Conservation (phyloP, 805 yeast species). For the Candida saitoana region DNA sequence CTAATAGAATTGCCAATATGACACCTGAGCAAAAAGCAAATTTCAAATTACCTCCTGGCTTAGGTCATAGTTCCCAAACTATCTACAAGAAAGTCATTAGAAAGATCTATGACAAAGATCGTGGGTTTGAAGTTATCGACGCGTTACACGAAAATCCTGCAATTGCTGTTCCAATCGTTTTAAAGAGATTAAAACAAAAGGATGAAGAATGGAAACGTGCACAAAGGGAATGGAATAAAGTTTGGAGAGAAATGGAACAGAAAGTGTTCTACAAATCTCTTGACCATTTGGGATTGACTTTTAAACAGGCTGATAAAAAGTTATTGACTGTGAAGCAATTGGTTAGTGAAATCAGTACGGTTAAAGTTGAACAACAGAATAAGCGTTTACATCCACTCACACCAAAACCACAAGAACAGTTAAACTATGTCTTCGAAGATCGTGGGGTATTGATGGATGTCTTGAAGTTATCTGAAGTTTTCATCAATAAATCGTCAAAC, state of each 20-base stretch:
- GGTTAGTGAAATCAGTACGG: conserved; percentile 86
- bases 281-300: conserved; percentile 93
- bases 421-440: conserved; percentile 63
- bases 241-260: conserved; percentile 98
- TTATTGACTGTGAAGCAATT: conserved; percentile 83
- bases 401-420: conserved; percentile 76
- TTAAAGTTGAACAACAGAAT: conserved; percentile 85
- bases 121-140: conserved; percentile 94
- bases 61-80: conserved; percentile 87
- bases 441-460: conserved; percentile 70
- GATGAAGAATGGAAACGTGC: conserved; percentile 99
- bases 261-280: conserved; percentile 89
- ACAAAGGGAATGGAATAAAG: conserved; percentile 97
- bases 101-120: conserved; percentile 88
- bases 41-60: conserved; percentile 86
- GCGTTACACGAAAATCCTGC: conserved; percentile 95
- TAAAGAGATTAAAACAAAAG: conserved; percentile 90
- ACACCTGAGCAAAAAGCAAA: conserved; percentile 79
- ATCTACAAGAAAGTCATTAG: conserved; percentile 91
- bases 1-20: conserved; percentile 91
- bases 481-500: conserved; percentile 62
- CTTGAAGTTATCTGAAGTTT: conserved; percentile 59
- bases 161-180: conserved; percentile 88
- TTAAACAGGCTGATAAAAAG: conserved; percentile 95
- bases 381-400: conserved; percentile 82